Base-by-base conservation (phyloP, 371 early-diverging fungal species). In the Blakeslea trispora region DNA sequence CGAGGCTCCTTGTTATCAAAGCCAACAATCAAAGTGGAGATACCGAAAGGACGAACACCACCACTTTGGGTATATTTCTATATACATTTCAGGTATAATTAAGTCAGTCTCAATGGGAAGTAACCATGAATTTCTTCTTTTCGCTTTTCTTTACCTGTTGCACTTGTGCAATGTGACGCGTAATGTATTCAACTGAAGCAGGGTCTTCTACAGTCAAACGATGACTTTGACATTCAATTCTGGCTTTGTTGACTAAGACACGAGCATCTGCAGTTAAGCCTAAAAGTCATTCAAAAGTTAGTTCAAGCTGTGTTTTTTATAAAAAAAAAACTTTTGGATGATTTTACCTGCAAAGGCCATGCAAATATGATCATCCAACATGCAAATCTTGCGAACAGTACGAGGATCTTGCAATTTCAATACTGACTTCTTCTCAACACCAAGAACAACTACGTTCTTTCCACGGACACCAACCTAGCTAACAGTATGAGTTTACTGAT, bases 31-130 rank as follows among this genome's bases (percentile, higher is more conserved):
- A 99, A 83, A 44, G 97, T 94, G 49, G 97, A 94, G 53, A 99
- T 94, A 64, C 99, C 99, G 77, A 99, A 98, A 23, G 99, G 99
- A 70, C 99, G 91, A 18, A 96, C 92, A 75, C 98, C 98, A 69
- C 97, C 97, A 74, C 93, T 91, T 77, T 99, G 99, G 37, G 99
- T 99, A 83, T 98, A 99, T 91, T 93, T 93, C 93, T 97, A 63
- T 47, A 8, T 3, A 22, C n/a, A n/a, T n/a, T n/a, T n/a, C n/a
- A n/a, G n/a, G n/a, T n/a, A n/a, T n/a, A n/a, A n/a, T n/a, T n/a
- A n/a, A n/a, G n/a, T n/a, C n/a, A n/a, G n/a, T n/a, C n/a, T n/a
- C n/a, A n/a, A n/a, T n/a, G n/a, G n/a, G n/a, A n/a, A n/a, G n/a
- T n/a, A n/a, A n/a, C n/a, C n/a, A n/a, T n/a, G n/a, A n/a, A n/a